A percentile compares a stretch with the other conserved stretches of the same genome.
Conservation (phyloP, 2,329 filamentous ascomycete genomes). For the Metarhizium guizhouense region DNA sequence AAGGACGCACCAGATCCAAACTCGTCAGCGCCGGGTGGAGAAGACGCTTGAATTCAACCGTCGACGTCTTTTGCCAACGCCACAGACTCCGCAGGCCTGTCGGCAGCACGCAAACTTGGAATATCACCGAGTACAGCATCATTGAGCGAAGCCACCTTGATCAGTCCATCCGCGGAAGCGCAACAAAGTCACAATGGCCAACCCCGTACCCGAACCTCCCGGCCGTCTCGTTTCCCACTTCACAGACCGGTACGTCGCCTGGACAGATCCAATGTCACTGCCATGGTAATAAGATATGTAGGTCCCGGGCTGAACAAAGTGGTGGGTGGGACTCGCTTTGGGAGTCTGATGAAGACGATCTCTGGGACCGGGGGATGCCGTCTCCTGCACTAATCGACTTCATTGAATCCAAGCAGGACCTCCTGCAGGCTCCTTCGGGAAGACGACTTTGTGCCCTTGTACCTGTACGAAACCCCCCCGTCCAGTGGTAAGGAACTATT, state of each 20-base stretch:
- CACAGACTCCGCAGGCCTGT: too few relatives aligned
- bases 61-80: too few relatives aligned
- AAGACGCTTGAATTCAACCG: too few relatives aligned
- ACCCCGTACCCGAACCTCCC: neutral
- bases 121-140: neutral
- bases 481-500: neutral
- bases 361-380: constrained; percentile 5
- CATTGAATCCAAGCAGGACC: neutral
- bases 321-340: constrained; percentile 3
- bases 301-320: constrained; percentile 1
- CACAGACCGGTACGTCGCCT: neutral
- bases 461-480: neutral
- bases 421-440: neutral
- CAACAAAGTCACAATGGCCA: neutral
- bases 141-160: too few relatives aligned
- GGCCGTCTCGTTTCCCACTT: constrained; percentile 1
- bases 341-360: constrained; percentile 4
- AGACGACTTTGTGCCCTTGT: constrained; percentile 1
- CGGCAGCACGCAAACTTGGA: neutral
- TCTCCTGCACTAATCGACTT: constrained; percentile 5
- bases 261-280: neutral
- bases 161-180: neutral
- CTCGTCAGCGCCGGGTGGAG: too few relatives aligned
- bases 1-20: too few relatives aligned
- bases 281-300: neutral